Evolutionary conservation across 2,329 filamentous ascomycete genomes (phyloP).

Genomic region (Cladosporium sp.): DNA sequence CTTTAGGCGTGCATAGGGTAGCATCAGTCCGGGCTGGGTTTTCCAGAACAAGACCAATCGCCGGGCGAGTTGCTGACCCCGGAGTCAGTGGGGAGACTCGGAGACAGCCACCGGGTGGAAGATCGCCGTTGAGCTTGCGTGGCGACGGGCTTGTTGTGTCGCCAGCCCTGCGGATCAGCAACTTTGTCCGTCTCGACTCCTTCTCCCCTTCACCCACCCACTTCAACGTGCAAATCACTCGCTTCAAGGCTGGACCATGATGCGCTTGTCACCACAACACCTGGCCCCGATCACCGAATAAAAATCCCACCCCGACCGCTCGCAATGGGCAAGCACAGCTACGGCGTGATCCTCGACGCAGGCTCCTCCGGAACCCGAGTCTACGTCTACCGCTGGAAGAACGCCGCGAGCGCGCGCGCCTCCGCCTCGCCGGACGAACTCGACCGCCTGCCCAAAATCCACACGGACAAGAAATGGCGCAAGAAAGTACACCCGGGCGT

Average conservation of each 20-base stretch:
- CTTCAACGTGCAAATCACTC: not conserved
- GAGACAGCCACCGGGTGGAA: not conserved
- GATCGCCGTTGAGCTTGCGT: not conserved
- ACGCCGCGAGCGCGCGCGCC: conserved; percentile 60
- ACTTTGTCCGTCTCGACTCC: not conserved
- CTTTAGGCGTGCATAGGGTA: not conserved
- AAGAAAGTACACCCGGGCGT: conserved; percentile 92
- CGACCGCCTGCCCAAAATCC: conserved; percentile 67
- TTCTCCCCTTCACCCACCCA: not conserved
- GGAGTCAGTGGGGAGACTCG: too few species aligned
- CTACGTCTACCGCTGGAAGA: conserved; percentile 91
- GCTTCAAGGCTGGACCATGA: not conserved
- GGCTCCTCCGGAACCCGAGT: conserved; percentile 94
- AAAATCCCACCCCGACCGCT: not conserved
- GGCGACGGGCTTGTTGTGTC: not conserved
- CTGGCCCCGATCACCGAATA: not conserved
- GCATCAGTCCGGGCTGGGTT: conserved; percentile 1
- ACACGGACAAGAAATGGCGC: conserved; percentile 79
- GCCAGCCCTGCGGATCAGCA: not conserved
- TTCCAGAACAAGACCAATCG: not conserved
- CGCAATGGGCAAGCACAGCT: conserved; percentile 42
- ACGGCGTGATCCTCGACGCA: conserved; percentile 94
- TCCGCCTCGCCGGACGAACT: conserved; percentile 55
- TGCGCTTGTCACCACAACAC: not conserved
- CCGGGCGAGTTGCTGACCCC: too few species aligned